Conservation (phyloP, 768 basidiomycete genomes). For the Suillus subluteus region DNA sequence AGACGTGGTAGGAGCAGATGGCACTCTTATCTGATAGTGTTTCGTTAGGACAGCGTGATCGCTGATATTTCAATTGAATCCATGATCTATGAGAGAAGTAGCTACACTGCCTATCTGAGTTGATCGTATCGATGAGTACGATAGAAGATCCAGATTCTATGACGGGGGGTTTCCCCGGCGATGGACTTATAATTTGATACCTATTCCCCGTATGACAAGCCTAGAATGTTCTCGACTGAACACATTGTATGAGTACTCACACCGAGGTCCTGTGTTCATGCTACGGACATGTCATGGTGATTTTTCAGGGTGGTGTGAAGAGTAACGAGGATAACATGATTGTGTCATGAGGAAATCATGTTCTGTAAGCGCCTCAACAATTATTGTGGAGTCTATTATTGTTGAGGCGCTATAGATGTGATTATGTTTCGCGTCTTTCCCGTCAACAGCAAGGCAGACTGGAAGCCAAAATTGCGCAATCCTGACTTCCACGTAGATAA, state of each 20-base stretch:
- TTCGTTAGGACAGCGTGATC: background rate
- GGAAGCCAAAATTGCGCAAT: constrained; percentile 26
- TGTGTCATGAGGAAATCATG: background rate
- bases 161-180: background rate
- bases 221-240: background rate
- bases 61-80: background rate
- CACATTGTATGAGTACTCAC: too few relatives aligned
- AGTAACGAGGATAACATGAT: background rate
- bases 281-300: background rate
- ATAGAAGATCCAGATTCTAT: background rate
- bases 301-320: background rate
- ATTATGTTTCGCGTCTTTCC: background rate
- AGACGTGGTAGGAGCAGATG: background rate
- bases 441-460: constrained; percentile 2
- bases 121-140: background rate
- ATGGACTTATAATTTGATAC: background rate
- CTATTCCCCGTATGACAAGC: background rate
- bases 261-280: background rate
- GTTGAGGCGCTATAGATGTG: background rate
- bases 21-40: background rate
- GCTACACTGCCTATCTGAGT: constrained; percentile 4
- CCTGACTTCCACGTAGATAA: constrained; percentile 7
- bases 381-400: background rate
- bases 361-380: background rate
- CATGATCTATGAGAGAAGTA: background rate